Evolutionary conservation across 2,329 filamentous ascomycete genomes (phyloP).

Genomic region (Fusarium aywerte): DNA sequence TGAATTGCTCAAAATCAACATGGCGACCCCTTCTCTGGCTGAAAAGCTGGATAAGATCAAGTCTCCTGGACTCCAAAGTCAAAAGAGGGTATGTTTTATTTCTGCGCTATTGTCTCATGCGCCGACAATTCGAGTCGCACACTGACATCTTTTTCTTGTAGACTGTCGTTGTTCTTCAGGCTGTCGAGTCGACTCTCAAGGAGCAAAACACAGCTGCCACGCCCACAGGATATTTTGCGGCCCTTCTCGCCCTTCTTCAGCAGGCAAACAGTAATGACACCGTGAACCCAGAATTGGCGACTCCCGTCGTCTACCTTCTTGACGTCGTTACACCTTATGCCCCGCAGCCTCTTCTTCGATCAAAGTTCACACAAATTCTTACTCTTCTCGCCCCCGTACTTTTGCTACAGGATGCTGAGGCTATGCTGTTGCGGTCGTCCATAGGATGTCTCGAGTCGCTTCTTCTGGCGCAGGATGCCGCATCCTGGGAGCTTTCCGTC

Average conservation of each 20-base stretch:
- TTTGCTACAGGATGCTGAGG: constrained; percentile 82
- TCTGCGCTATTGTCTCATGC: not conserved
- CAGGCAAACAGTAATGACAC: constrained; percentile 77
- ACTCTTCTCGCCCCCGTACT: constrained; percentile 86
- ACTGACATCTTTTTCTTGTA: constrained; percentile 50
- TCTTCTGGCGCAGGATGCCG: constrained; percentile 85
- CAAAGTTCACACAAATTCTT: constrained; percentile 95
- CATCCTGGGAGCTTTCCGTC: constrained; percentile 87
- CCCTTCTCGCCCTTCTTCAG: constrained; percentile 86
- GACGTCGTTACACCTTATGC: constrained; percentile 89
- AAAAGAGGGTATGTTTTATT: constrained; percentile 78
- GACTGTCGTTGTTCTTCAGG: constrained; percentile 87
- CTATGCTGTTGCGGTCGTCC: constrained; percentile 84
- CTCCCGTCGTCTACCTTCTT: constrained; percentile 93
- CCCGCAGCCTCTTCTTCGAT: constrained; percentile 85
- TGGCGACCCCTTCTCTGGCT: constrained; percentile 68
- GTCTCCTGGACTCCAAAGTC: constrained; percentile 94
- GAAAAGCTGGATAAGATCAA: constrained; percentile 98
- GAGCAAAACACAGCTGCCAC: constrained; percentile 86
- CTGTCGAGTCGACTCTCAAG: constrained; percentile 91
- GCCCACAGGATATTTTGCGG: constrained; percentile 93
- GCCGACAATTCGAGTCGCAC: constrained; percentile 18
- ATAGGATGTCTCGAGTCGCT: constrained; percentile 96
- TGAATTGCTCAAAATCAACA: constrained; percentile 50
- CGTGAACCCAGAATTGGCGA: constrained; percentile 83